Percentiles rank a stretch among this genome's conserved stretches.
phyloP scores from a whole-genome alignment of 208 protist species.

The Phytomonas sp. region DNA sequence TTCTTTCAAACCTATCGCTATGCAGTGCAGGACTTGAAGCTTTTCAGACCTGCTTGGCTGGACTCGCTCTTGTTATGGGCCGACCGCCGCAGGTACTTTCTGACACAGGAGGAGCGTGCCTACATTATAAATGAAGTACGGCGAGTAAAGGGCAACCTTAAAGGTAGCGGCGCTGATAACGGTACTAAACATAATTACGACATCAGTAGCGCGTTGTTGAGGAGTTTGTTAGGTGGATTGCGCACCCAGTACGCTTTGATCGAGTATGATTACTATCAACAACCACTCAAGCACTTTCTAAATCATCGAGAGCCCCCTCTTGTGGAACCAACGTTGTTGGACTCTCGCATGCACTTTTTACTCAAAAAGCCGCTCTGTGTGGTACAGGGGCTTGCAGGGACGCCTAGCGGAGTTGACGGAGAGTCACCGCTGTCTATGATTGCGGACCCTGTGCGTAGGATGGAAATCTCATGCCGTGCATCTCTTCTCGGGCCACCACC shows the following conservation, averaged over 20 bases:
- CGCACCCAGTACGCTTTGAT: constrained; percentile 61
- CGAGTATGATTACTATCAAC: constrained; percentile 43
- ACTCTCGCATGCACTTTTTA: constrained; percentile 62
- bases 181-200: constrained; percentile 6
- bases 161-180: not conserved
- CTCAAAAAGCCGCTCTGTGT: constrained; percentile 30
- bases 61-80: constrained; percentile 71
- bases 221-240: constrained; percentile 40
- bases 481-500: constrained; percentile 7
- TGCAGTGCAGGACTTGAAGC: constrained; percentile 26
- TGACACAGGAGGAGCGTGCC: constrained; percentile 34
- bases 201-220: constrained; percentile 8
- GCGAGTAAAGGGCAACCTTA: not conserved
- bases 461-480: constrained; percentile 8
- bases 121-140: constrained; percentile 59
- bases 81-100: constrained; percentile 73
- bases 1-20: constrained; percentile 47
- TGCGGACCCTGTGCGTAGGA: constrained; percentile 5
- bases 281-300: constrained; percentile 36
- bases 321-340: constrained; percentile 34
- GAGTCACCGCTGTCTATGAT: not conserved
- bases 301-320: constrained; percentile 19
- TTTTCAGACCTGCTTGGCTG: constrained; percentile 38
- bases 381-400: constrained; percentile 20
- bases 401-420: not conserved